phyloP scores from a whole-genome alignment of 2,329 filamentous ascomycete species.

The Talaromyces rugulosus region DNA sequence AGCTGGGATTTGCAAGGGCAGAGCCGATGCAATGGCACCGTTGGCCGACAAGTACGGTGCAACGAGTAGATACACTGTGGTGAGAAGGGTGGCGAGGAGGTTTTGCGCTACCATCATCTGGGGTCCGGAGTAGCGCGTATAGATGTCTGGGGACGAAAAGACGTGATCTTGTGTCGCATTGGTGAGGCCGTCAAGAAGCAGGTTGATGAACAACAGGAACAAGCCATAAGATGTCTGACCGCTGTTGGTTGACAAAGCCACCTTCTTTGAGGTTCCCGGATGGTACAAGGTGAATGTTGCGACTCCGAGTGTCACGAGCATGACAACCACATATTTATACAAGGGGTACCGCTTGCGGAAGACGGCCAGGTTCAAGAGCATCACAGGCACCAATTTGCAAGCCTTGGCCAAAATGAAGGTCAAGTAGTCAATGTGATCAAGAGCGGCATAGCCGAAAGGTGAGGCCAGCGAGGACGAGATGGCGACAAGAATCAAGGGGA shows the following conservation, averaged over 20 bases:
- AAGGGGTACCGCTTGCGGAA: conserved; percentile 86
- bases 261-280: conserved; percentile 57
- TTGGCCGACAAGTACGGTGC: conserved; percentile 69
- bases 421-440: conserved; percentile 95
- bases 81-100: conserved; percentile 75
- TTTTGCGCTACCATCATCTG: conserved; percentile 99
- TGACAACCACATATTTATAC: conserved; percentile 94
- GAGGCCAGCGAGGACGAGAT: conserved; percentile 83
- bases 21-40: conserved; percentile 59
- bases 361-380: conserved; percentile 90
- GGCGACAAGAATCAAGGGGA: conserved; percentile 77
- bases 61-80: conserved; percentile 68
- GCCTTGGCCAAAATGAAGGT: conserved; percentile 96
- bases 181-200: conserved; percentile 92
- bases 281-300: conserved; percentile 91
- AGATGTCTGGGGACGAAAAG: conserved; percentile 61
- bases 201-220: conserved; percentile 77
- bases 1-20: conserved; percentile 55
- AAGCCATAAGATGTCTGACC: conserved; percentile 67
- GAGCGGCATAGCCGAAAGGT: conserved; percentile 91
- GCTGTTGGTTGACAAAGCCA: conserved; percentile 53
- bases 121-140: conserved; percentile 77
- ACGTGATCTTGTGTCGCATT: conserved; percentile 97
- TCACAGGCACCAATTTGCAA: conserved; percentile 98
- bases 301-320: conserved; percentile 85